These are phyloP conservation scores for Escallonia herrerae DNA, from an alignment of 129 eudicot species.

Conservation along the genomic window DNA sequence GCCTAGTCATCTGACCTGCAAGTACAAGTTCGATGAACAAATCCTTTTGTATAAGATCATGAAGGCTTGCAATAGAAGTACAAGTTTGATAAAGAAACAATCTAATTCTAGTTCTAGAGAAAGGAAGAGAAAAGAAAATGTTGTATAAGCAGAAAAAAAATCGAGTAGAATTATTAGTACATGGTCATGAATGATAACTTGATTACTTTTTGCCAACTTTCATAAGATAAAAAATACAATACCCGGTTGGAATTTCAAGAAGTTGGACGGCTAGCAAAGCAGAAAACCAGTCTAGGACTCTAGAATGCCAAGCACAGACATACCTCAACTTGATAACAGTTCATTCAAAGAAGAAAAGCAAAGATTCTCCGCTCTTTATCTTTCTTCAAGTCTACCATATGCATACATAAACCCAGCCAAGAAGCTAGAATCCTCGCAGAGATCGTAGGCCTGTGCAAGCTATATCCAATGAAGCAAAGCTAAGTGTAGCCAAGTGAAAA, in stretches of 20 bases:
- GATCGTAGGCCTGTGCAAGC: slow-evolving; percentile 57
- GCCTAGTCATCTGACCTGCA: too few species aligned
- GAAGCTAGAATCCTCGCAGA: slow-evolving; percentile 38
- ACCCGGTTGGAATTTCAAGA: slow-evolving; percentile 23
- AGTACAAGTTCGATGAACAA: too few species aligned
- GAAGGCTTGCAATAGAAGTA: too few species aligned
- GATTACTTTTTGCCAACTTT: slow-evolving; percentile 7
- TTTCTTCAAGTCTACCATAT: slow-evolving; percentile 10
- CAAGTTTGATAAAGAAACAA: too few species aligned
- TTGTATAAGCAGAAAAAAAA: too few species aligned
- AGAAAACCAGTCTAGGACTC: slow-evolving; percentile 16
- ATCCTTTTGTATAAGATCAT: too few species aligned
- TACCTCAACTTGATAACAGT: slow-evolving; percentile 44
- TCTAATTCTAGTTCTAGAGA: too few species aligned
- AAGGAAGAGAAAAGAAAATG: too few species aligned
- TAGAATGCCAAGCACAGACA: slow-evolving; percentile 19
- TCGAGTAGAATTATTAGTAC: too few species aligned
- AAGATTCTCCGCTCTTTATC: slow-evolving; percentile 37
- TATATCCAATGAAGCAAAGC: slow-evolving; percentile 43
- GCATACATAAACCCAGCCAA: slow-evolving; percentile 33
- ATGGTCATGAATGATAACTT: too few species aligned
- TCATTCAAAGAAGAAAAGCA: slow-evolving; percentile 41
- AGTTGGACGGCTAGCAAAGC: slow-evolving; percentile 24
- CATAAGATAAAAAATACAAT: slow-evolving; percentile 7
- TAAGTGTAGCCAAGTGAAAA: slow-evolving; percentile 50